A percentile compares a stretch with the other conserved stretches of the same genome.
These are phyloP conservation scores for Manihot esculenta DNA, from an alignment of 441 rosid species.

Conservation along the genomic window DNA sequence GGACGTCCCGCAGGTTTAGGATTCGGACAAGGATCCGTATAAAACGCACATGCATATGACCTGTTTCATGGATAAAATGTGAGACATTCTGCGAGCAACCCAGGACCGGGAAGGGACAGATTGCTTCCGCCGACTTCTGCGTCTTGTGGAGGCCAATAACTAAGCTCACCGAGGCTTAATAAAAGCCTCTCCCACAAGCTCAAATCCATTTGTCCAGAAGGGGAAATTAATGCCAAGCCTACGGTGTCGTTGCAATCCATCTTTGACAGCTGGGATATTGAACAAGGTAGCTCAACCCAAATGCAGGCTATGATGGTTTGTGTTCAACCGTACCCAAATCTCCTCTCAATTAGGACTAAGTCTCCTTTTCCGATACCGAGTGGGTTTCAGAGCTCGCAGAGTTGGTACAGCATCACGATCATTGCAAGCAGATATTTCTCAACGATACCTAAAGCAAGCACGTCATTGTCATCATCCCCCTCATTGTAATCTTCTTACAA, in stretches of 20 bases:
- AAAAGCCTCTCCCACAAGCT: slow-evolving; percentile 93
- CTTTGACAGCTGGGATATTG: slow-evolving; percentile 66
- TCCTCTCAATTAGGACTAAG: too few relatives aligned
- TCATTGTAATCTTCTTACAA: slow-evolving; percentile 65
- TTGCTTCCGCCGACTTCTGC: slow-evolving; percentile 84
- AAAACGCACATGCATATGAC: slow-evolving; percentile 83
- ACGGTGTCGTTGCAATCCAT: slow-evolving; percentile 76
- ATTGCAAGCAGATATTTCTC: slow-evolving; percentile 71
- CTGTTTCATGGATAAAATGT: slow-evolving; percentile 82
- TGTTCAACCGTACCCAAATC: too few relatives aligned
- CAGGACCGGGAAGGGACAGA: slow-evolving; percentile 74
- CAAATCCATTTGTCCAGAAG: slow-evolving; percentile 80
- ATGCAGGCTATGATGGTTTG: slow-evolving; percentile 51
- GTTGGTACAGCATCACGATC: slow-evolving; percentile 59
- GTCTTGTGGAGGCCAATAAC: slow-evolving; percentile 96
- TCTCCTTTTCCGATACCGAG: slow-evolving; percentile 49
- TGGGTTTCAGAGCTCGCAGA: slow-evolving; percentile 62
- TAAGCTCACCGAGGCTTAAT: slow-evolving; percentile 65
- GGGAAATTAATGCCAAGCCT: slow-evolving; percentile 78
- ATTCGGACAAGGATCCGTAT: slow-evolving; percentile 63
- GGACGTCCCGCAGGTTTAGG: slow-evolving; percentile 73
- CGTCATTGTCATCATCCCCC: slow-evolving; percentile 70
- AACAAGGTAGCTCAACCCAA: slow-evolving; percentile 67
- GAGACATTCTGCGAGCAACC: slow-evolving; percentile 54
- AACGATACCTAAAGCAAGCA: too few relatives aligned